Percentiles rank a stretch among this genome's conserved stretches.
Evolutionary conservation across 2,329 filamentous ascomycete genomes (phyloP).

Genomic region (Cyphellophora europaea): DNA sequence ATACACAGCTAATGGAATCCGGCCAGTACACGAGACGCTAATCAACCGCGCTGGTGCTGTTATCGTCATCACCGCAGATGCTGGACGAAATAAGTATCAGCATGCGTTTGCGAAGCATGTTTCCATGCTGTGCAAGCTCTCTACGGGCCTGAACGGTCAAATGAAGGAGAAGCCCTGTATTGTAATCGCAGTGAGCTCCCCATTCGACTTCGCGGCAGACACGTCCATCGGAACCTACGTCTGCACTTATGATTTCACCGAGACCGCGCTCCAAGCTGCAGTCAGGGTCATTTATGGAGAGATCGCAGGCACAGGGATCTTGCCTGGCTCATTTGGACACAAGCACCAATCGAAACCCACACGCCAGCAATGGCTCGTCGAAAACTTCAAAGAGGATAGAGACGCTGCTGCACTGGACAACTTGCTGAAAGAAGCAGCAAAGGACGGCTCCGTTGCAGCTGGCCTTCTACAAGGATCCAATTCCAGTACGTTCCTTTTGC

Average conservation of each 20-base stretch:
- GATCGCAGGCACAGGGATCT: constrained; percentile 43
- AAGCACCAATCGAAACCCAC: constrained; percentile 66
- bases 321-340: constrained; percentile 67
- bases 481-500: constrained; percentile 67
- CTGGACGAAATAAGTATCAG: constrained; percentile 88
- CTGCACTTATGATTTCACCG: constrained; percentile 94
- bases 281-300: constrained; percentile 80
- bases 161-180: constrained; percentile 68
- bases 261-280: constrained; percentile 76
- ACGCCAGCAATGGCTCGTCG: constrained; percentile 91
- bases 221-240: constrained; percentile 83
- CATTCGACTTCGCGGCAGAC: constrained; percentile 94
- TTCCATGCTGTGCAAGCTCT: constrained; percentile 70
- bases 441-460: constrained; percentile 36
- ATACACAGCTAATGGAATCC: constrained; percentile 85
- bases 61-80: constrained; percentile 85
- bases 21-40: constrained; percentile 86
- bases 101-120: constrained; percentile 93
- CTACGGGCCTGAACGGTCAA: constrained; percentile 28
- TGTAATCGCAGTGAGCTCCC: constrained; percentile 87
- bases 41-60: constrained; percentile 83
- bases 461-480: constrained; percentile 51
- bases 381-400: constrained; percentile 71
- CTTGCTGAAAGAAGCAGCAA: constrained; percentile 62
- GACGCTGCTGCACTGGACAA: constrained; percentile 65